Evolutionary conservation across 192 early-diverging fungal genomes (phyloP), one percentile per base, ranked within the genome.

Genomic region (Lunasporangiospora selenospora): DNA sequence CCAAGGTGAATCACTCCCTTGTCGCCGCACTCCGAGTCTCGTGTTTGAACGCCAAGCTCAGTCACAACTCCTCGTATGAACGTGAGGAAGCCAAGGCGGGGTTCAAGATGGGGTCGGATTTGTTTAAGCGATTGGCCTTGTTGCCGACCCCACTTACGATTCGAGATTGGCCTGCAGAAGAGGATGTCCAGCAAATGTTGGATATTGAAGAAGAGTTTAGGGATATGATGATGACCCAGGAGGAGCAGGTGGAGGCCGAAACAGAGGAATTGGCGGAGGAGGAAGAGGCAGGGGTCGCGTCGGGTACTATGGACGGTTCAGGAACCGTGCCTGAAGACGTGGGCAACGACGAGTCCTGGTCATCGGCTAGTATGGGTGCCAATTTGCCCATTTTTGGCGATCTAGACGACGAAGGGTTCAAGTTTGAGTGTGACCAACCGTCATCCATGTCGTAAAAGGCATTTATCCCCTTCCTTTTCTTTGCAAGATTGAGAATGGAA

Each of bases 141-240:
- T 11, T 73, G 7, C 69, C 69, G 0, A 54, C 43, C 0, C 69
- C 69, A 12, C 31, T 73, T 31, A 73, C 69, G 10, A 46, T 73
- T 49, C 69, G 69, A 4, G 69, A 73, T 43, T 73, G 69, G 69
- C 69, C 69, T 5, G 69, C 69, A 3, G 69, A 73, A 43, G 69
- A 73, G 30, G 69, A 73, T 53, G 69, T 73, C n/a, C 42, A 63
- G 9, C 54, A 58, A 41, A 63, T 73, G 54, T 16, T 56, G 61
- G 49, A 58, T 63, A 47, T 73, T 4, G 69, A 73, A 30, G 69
- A 73, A 27, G 69, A 63, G 36, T 73, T 73, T 32, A 33, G 69
- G 15, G 69, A 73, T 33, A 26, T 73, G 34, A 63, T 73, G 60
- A 63, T 55, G 4, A 63, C 24, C 15, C 69, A 73, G 51, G 67